Conservation (phyloP, 768 basidiomycete genomes). For the Agrocybe praecox region DNA sequence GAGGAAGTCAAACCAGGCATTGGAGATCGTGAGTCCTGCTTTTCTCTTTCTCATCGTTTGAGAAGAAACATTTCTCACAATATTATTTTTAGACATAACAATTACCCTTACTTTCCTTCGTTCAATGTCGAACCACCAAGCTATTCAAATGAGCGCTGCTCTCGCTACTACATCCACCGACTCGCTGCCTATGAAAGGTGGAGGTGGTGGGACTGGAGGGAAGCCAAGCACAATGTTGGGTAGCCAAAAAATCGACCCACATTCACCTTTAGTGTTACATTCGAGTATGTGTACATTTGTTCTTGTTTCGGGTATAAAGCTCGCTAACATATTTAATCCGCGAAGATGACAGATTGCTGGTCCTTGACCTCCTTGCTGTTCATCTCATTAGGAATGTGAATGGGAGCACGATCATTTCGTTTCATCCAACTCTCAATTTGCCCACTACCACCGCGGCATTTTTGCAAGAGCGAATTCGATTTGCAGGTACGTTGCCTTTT, state of each 20-base stretch:
- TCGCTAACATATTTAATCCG: background rate
- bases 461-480: constrained; percentile 49
- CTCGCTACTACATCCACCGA: constrained; percentile 13
- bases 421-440: constrained; percentile 40
- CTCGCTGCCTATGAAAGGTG: constrained; percentile 4
- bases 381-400: constrained; percentile 47
- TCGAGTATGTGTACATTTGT: constrained; percentile 27
- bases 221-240: constrained; percentile 4
- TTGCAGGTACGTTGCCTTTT: constrained; percentile 35
- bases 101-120: constrained; percentile 61
- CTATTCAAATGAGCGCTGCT: constrained; percentile 18
- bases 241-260: constrained; percentile 38
- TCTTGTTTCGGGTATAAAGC: background rate
- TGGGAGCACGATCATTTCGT: constrained; percentile 52
- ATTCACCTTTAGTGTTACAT: constrained; percentile 36
- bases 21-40: constrained; percentile 53
- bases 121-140: constrained; percentile 32
- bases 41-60: background rate
- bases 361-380: constrained; percentile 49
- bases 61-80: background rate
- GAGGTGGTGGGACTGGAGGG: background rate
- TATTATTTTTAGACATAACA: constrained; percentile 54
- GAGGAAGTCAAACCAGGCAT: constrained; percentile 41
- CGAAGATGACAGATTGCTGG: constrained; percentile 33
- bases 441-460: constrained; percentile 43